Evolutionary conservation across 1,284 basidiomycete genomes (phyloP).

Genomic region (Crepidotus sp.): DNA sequence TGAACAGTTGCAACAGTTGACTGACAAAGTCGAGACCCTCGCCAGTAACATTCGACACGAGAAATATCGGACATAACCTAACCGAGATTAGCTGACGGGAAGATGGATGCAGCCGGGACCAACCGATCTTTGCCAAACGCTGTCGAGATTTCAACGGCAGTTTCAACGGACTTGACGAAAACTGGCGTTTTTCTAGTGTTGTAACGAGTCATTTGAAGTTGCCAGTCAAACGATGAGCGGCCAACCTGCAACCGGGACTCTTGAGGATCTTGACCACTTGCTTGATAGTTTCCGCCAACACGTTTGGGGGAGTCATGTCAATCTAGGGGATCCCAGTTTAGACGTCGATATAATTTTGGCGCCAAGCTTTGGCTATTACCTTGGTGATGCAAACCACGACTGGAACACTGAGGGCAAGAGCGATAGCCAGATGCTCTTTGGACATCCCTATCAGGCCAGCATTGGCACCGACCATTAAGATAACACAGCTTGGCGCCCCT

Average conservation of each 20-base stretch:
- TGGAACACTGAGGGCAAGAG: slow-evolving; percentile 88
- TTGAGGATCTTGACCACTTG: slow-evolving; percentile 91
- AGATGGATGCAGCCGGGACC: slow-evolving; percentile 17
- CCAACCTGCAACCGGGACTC: slow-evolving; percentile 85
- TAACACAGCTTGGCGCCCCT: slow-evolving; percentile 83
- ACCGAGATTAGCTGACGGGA: not conserved
- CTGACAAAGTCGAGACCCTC: slow-evolving; percentile 74
- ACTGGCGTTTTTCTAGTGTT: slow-evolving; percentile 62
- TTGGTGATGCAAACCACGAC: slow-evolving; percentile 94
- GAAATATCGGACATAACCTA: slow-evolving; percentile 89
- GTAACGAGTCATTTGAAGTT: not conserved
- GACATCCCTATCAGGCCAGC: slow-evolving; percentile 97
- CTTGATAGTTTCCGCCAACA: slow-evolving; percentile 83
- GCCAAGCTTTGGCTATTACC: slow-evolving; percentile 31
- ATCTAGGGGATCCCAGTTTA: slow-evolving; percentile 43
- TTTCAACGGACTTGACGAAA: slow-evolving; percentile 67
- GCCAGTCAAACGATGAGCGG: slow-evolving; percentile 15
- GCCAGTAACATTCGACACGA: slow-evolving; percentile 92
- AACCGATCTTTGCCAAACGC: slow-evolving; percentile 65
- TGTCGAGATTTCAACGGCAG: slow-evolving; percentile 69
- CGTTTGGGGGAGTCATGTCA: slow-evolving; percentile 95
- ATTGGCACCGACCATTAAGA: slow-evolving; percentile 95
- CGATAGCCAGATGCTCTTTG: slow-evolving; percentile 93
- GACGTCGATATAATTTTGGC: not conserved
- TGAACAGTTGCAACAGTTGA: slow-evolving; percentile 7